Base-by-base conservation (phyloP, 345 rosid genomes). In the Microthlaspi erraticum region DNA sequence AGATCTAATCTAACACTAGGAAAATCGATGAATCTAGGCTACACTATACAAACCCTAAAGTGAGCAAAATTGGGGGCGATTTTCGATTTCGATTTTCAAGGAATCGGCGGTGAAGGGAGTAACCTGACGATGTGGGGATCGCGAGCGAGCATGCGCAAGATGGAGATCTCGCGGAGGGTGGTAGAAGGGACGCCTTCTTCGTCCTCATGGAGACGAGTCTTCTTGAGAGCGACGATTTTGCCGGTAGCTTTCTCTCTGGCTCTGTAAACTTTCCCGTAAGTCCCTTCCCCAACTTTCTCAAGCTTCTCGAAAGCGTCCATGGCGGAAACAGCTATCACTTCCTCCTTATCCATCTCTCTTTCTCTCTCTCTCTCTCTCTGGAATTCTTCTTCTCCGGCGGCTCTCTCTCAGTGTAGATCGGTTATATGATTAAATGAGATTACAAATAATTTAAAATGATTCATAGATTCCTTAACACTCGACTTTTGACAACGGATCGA, bases 171-270 rank as follows among this genome's bases (percentile, higher is more conserved):
- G 8, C 99, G 98, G 57, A 91, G 99, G 38, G 99, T 94, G 26
- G 99, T 94, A 51, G 99, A 89, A 51, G 98, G 99, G 65, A 91
- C 99, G 18, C 99, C 99, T 82, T 94, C 98, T 16, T 94, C 96
- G 72, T 94, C 99, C 63, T 89, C 99, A 39, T 85, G 91, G 70
- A 94, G 99, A 68, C 97, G 99, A 5, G 99, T 94, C 84, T 94
- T 94, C 87, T 94, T 94, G 2, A 94, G 88, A 13, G 99, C 99
- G 3, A 94, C 99, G 77, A 89, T 89, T 56, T 79, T 86, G 4
- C 98, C 96, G 0, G 98, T 94, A 14, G 98, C 90, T 77, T 85
- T 88, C 87, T 94, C 99, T 65, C 88, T 84, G 32, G 98, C 98
- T 81, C 97, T 80, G 85, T 94, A 94, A 1, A 94, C 98, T 73